phyloP scores from a whole-genome alignment of 2,329 filamentous ascomycete species.

The Cordyceps cateniannulata region DNA sequence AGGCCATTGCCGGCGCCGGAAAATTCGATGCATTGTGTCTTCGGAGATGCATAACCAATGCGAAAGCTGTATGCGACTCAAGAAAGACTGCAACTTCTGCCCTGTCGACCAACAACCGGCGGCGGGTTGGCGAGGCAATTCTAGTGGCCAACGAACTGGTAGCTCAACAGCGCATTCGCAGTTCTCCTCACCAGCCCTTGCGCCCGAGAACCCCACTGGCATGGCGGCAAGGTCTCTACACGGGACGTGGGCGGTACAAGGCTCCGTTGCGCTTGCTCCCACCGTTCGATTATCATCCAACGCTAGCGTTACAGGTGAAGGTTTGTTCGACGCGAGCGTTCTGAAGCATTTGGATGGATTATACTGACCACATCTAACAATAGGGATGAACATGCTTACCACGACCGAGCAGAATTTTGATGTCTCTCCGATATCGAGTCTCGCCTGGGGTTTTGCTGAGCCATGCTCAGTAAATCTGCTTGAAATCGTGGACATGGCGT shows the following conservation, averaged over 20 bases:
- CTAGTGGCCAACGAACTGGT: conserved; percentile 28
- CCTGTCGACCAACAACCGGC: conserved; percentile 69
- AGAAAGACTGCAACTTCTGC: conserved; percentile 84
- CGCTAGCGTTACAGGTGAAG: not conserved
- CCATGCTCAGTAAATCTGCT: not conserved
- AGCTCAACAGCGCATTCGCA: conserved; percentile 34
- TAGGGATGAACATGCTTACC: not conserved
- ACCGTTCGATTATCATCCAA: not conserved
- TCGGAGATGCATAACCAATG: conserved; percentile 67
- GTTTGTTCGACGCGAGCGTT: not conserved
- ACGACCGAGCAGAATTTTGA: not conserved
- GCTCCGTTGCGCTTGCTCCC: not conserved
- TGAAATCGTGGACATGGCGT: not conserved
- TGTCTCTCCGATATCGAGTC: no score
- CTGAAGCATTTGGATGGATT: no score
- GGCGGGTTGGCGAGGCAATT: conserved; percentile 36
- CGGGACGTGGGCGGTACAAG: not conserved
- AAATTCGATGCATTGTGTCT: conserved; percentile 77
- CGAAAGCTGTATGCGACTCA: conserved; percentile 80
- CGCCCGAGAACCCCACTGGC: conserved; percentile 32
- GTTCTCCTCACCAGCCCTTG: conserved; percentile 38
- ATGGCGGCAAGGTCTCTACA: conserved; percentile 15
- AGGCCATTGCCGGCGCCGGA: conserved; percentile 83
- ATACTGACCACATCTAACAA: not conserved
- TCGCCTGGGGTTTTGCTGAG: not conserved